Conservation (phyloP, 495 filamentous ascomycete species). For the Podospora bellae-mahoneyi region DNA sequence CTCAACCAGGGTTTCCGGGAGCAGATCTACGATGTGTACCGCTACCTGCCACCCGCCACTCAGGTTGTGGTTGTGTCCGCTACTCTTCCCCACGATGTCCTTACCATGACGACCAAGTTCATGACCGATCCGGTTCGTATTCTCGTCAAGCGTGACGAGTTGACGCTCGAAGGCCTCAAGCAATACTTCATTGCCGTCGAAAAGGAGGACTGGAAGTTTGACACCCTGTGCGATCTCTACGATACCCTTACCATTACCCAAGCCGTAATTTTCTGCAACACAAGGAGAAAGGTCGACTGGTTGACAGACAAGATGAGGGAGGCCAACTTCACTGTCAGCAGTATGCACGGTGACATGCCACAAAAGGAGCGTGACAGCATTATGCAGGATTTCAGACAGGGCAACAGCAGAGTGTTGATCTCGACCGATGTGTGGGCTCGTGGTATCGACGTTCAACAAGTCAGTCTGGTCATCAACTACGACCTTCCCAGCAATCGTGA, state of each 20-base stretch:
- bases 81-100: conserved; percentile 97
- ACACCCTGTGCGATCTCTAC: conserved; percentile 97
- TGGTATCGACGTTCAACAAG: conserved; percentile 99
- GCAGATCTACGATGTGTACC: conserved; percentile 99
- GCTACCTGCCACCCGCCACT: conserved; percentile 92
- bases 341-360: conserved; percentile 99
- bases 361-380: conserved; percentile 95
- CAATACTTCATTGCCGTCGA: conserved; percentile 99
- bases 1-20: conserved; percentile 96
- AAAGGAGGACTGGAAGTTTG: conserved; percentile 99
- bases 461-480: conserved; percentile 99
- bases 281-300: conserved; percentile 99
- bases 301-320: conserved; percentile 97
- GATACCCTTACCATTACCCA: conserved; percentile 99
- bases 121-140: conserved; percentile 99
- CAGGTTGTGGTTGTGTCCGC: conserved; percentile 97
- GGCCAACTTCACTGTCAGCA: conserved; percentile 97
- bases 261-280: conserved; percentile 99
- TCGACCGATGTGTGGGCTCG: conserved; percentile 95
- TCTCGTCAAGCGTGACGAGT: conserved; percentile 98
- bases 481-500: conserved; percentile 97
- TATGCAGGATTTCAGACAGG: conserved; percentile 99
- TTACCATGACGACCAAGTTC: conserved; percentile 99
- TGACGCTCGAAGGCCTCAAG: conserved; percentile 99
- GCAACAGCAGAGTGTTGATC: conserved; percentile 95